These are phyloP conservation scores for Citrus cavaleriei DNA, from an alignment of 345 rosid species.

Conservation along the genomic window DNA sequence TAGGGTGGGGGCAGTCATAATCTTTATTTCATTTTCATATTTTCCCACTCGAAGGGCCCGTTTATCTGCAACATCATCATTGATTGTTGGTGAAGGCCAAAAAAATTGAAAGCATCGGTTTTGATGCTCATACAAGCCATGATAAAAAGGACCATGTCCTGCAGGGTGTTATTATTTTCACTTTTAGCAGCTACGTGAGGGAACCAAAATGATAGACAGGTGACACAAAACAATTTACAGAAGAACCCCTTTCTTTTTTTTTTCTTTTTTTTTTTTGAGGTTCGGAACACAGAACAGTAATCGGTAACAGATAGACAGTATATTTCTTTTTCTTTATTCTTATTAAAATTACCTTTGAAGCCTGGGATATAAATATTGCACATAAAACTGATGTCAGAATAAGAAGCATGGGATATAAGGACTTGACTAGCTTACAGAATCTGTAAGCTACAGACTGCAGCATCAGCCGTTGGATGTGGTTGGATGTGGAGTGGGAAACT, in stretches of 20 bases:
- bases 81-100: neutral
- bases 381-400: neutral
- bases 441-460: too few relatives aligned
- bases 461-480: too few relatives aligned
- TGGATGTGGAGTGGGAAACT: too few relatives aligned
- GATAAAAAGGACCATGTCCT: neutral
- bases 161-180: neutral
- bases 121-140: neutral
- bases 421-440: too few relatives aligned
- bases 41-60: too few relatives aligned
- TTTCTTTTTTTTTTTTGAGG: too few relatives aligned
- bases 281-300: too few relatives aligned
- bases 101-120: neutral
- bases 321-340: neutral
- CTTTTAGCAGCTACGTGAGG: neutral
- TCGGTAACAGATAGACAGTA: too few relatives aligned
- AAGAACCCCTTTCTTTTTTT: neutral
- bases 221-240: neutral
- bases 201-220: neutral
- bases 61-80: conserved; percentile 8
- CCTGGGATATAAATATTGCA: too few relatives aligned
- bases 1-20: neutral
- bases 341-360: neutral
- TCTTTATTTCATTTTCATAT: neutral
- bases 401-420: neutral